These are phyloP conservation scores for Powellomyces hirtus DNA, from an alignment of 192 early-diverging fungal genomes.

Conservation along the genomic window DNA sequence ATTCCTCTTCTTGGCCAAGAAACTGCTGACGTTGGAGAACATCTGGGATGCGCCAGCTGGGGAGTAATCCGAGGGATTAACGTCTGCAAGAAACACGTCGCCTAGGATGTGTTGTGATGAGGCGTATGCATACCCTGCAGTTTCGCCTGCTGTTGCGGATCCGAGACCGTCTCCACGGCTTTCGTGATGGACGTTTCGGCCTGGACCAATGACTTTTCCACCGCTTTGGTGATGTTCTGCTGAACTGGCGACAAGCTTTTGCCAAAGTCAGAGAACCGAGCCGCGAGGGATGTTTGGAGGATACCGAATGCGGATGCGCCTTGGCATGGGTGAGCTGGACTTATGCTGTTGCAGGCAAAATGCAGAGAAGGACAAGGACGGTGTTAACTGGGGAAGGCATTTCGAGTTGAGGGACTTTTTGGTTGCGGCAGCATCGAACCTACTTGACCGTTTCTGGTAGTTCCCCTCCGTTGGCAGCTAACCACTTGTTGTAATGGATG, in stretches of 20 bases:
- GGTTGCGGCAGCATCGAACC: too few species aligned
- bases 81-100: too few species aligned
- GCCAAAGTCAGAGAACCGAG: conserved; percentile 27
- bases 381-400: too few species aligned
- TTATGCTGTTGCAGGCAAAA: conserved; percentile 1
- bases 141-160: conserved; percentile 22
- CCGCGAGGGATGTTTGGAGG: conserved; percentile 29
- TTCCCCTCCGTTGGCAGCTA: conserved; percentile 31
- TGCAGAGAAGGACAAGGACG: too few species aligned
- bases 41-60: conserved; percentile 31
- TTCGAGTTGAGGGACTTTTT: too few species aligned
- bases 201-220: background rate
- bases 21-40: conserved; percentile 35
- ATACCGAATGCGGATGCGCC: conserved; percentile 32
- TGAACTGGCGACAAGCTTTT: conserved; percentile 26
- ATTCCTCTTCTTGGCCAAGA: conserved; percentile 28
- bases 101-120: too few species aligned
- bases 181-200: conserved; percentile 6
- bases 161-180: conserved; percentile 17
- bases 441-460: background rate
- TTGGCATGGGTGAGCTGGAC: conserved; percentile 44
- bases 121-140: conserved; percentile 18
- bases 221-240: conserved; percentile 9
- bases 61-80: too few species aligned
- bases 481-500: conserved; percentile 67